Percentiles rank a stretch among this genome's conserved stretches.
These are phyloP conservation scores for Talaromyces wortmannii DNA, from an alignment of 495 filamentous ascomycete genomes.

Conservation along the genomic window DNA sequence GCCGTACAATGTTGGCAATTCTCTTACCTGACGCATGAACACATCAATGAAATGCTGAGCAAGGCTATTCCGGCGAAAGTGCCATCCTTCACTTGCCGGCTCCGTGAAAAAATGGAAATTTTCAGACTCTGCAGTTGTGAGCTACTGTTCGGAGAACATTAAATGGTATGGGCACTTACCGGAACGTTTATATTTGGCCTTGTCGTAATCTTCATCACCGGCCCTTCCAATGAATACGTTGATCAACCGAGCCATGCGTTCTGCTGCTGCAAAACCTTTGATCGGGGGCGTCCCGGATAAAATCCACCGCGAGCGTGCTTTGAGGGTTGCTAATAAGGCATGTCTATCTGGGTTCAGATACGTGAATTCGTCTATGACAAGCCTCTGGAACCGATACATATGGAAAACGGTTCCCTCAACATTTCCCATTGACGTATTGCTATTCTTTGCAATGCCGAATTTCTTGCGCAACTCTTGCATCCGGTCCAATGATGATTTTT, in stretches of 20 bases:
- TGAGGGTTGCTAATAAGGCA: conserved; percentile 21
- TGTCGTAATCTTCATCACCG: conserved; percentile 31
- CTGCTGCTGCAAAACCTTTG: conserved; percentile 50
- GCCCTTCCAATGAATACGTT: conserved; percentile 48
- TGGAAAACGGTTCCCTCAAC: conserved; percentile 40
- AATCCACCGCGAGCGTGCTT: conserved; percentile 54
- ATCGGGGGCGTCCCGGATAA: conserved; percentile 61
- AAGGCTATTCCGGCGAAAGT: conserved; percentile 34
- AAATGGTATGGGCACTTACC: conserved; percentile 13
- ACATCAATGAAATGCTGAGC: conserved; percentile 47
- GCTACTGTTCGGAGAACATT: not conserved
- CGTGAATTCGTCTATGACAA: conserved; percentile 66
- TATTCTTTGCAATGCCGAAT: conserved; percentile 16
- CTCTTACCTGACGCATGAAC: conserved; percentile 39
- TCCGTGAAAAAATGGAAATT: conserved; percentile 37
- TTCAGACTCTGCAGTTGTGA: conserved; percentile 31
- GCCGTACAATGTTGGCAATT: not conserved
- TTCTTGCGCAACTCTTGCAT: not conserved
- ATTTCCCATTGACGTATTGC: not conserved
- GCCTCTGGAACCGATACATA: conserved; percentile 52
- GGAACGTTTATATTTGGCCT: conserved; percentile 21
- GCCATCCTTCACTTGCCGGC: conserved; percentile 43
- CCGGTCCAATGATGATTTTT: conserved; percentile 12
- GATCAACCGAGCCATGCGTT: conserved; percentile 47
- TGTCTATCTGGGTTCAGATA: conserved; percentile 37